Evolutionary conservation across 2,329 filamentous ascomycete genomes (phyloP).

Genomic region (Ophiocordyceps polyrhachis-furcata): DNA sequence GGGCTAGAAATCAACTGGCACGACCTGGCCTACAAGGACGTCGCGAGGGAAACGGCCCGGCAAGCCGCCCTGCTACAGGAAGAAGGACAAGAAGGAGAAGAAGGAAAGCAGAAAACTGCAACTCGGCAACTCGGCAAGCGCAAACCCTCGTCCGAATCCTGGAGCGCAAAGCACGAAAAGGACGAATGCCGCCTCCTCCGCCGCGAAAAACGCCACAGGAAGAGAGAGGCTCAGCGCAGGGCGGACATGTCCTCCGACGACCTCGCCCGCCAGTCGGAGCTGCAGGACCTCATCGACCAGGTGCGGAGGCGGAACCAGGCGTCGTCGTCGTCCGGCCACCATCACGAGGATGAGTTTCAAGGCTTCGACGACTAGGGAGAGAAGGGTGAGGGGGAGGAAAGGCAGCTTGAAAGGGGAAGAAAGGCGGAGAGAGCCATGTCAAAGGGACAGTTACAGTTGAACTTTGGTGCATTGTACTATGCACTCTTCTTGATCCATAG

Average conservation of each 20-base stretch:
- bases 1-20: slow-evolving; percentile 49
- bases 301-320: slow-evolving; percentile 39
- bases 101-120: no score
- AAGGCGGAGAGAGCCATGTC: no score
- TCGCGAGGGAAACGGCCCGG: slow-evolving; percentile 40
- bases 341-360: slow-evolving; percentile 31
- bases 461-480: no score
- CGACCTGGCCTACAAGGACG: slow-evolving; percentile 52
- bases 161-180: slow-evolving; percentile 52
- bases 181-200: slow-evolving; percentile 43
- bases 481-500: no score
- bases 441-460: no score
- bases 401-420: no score
- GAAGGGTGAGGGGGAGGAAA: no score
- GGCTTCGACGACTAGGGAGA: slow-evolving; percentile 33
- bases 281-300: slow-evolving; percentile 44
- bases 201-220: slow-evolving; percentile 44
- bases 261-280: slow-evolving; percentile 40
- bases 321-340: slow-evolving; percentile 10
- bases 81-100: slow-evolving; percentile 20
- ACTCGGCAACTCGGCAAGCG: no score
- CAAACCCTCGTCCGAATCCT: slow-evolving; percentile 47
- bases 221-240: slow-evolving; percentile 42
- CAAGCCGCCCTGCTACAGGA: slow-evolving; percentile 18
- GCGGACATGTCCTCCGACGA: slow-evolving; percentile 54